Evolutionary conservation across 768 basidiomycete species (phyloP), one percentile per base, ranked within the genome.

Genomic region (Panaeolus cyanescens): DNA sequence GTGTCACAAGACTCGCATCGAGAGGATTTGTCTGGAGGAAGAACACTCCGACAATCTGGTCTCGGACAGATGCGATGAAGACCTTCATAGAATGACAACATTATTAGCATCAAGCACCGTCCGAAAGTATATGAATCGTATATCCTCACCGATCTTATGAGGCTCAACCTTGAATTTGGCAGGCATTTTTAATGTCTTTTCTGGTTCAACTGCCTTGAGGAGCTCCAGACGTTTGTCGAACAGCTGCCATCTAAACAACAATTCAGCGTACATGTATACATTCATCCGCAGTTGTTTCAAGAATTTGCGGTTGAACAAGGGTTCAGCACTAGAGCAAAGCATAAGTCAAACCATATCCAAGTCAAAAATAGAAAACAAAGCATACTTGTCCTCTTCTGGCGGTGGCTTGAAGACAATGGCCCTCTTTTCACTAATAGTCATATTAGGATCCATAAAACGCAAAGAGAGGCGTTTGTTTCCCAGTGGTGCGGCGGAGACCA

Each of bases 191-290:
- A 63, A 42, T n/a, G 62, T 56, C n/a, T 64, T 59, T 19, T 70
- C 68, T 33, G 67, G 72, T 62, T 78, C 79, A 20, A 88, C 80
- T n/a, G 84, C 79, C 64, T 91, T 91, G 59, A 94, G 74, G 1
- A 95, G 79, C 64, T 93, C 91, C 17, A 88, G 73, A 2, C 93
- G 84, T 69, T 92, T 90, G 37, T 85, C 80, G 65, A 83, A 76
- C 56, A 93, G 71, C 63, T 85, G 76, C 94, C 93, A 95, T 42
- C 87, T 76, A 64, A 86, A 85, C 22, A 95, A 76, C 63, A 90
- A 75, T 59, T 95, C 91, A 5, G 90, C 89, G 68, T 95, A 95
- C 1, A 80, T 79, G 40, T 86, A 74, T 20, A 94, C 78, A 70
- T 95, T 91, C 31, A 71, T 62, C 56, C 70, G 68, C 63, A 82